Conservation (phyloP, 139 green algal genomes). For the Chlorella sp. region DNA sequence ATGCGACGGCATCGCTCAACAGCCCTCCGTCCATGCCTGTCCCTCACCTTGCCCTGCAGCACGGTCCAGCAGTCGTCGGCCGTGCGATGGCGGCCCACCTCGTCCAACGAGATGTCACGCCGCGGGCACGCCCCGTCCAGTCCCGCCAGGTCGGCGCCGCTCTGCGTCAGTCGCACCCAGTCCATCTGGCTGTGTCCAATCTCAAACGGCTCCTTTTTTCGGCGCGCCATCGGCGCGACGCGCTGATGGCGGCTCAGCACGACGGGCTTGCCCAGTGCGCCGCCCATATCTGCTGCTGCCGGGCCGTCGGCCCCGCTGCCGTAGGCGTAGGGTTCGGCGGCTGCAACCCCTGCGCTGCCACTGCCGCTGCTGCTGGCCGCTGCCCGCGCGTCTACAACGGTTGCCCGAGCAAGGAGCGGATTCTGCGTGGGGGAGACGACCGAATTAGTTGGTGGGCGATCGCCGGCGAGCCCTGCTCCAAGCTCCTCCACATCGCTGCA, state of each 20-base stretch:
- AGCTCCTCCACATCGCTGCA: no score
- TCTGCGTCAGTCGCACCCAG: conserved; percentile 68
- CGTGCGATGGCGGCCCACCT: conserved; percentile 82
- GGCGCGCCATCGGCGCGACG: not conserved
- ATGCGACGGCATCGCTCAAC: no score
- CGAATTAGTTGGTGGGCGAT: not conserved
- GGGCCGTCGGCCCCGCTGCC: not conserved
- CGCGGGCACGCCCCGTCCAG: conserved; percentile 33
- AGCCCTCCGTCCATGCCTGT: no score
- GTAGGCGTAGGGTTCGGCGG: no score
- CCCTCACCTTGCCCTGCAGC: conserved; percentile 74
- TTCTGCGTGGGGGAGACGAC: not conserved
- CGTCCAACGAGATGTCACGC: conserved; percentile 70
- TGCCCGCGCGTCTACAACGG: not conserved
- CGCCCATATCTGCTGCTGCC: conserved; percentile 2
- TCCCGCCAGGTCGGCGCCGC: conserved; percentile 45
- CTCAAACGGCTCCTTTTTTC: conserved; percentile 47
- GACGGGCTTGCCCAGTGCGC: not conserved
- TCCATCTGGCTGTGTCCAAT: conserved; percentile 91
- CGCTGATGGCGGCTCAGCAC: not conserved
- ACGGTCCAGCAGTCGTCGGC: conserved; percentile 92
- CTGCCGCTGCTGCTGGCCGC: not conserved
- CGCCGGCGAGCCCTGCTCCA: not conserved
- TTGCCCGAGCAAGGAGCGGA: conserved; percentile 4
- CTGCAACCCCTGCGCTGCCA: no score